Evolutionary conservation across 2,329 filamentous ascomycete species (phyloP).

Genomic region (Penicillium sp.): DNA sequence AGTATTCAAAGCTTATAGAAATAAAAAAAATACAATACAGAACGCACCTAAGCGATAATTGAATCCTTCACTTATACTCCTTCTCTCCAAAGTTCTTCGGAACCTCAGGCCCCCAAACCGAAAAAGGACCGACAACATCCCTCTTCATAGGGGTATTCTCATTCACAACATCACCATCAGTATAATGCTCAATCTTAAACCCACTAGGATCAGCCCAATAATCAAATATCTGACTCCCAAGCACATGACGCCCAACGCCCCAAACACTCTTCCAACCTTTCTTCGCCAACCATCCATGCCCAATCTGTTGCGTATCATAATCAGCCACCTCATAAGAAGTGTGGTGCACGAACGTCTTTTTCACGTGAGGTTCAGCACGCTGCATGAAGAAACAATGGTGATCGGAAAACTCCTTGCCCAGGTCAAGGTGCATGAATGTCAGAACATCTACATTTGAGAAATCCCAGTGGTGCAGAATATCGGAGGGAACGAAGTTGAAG

Average conservation of each 20-base stretch:
- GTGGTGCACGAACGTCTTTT: slow-evolving; percentile 5
- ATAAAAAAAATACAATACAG: no score
- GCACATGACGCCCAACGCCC: slow-evolving; percentile 11
- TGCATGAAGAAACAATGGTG: slow-evolving; percentile 9
- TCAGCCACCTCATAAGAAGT: slow-evolving; percentile 7
- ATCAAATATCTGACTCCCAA: slow-evolving; percentile 14
- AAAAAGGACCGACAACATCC: slow-evolving; percentile 2
- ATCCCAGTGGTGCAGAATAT: slow-evolving; percentile 28
- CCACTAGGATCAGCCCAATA: slow-evolving; percentile 9
- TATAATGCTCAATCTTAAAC: slow-evolving; percentile 12
- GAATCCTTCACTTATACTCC: no score
- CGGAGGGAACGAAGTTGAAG: slow-evolving; percentile 46
- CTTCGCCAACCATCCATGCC: slow-evolving; percentile 3
- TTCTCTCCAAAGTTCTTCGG: slow-evolving; percentile 2
- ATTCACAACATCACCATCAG: slow-evolving; percentile 11
- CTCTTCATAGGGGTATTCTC: background rate
- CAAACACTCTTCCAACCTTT: slow-evolving; percentile 6
- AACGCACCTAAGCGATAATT: no score
- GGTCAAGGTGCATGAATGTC: slow-evolving; percentile 43
- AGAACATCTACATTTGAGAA: slow-evolving; percentile 44
- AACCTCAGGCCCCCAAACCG: slow-evolving; percentile 10
- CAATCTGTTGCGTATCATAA: slow-evolving; percentile 8
- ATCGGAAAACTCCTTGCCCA: slow-evolving; percentile 2
- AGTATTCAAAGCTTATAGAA: no score
- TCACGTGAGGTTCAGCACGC: background rate